These are phyloP conservation scores for Talaromyces atroroseus DNA, from an alignment of 2,329 filamentous ascomycete species.

Conservation along the genomic window DNA sequence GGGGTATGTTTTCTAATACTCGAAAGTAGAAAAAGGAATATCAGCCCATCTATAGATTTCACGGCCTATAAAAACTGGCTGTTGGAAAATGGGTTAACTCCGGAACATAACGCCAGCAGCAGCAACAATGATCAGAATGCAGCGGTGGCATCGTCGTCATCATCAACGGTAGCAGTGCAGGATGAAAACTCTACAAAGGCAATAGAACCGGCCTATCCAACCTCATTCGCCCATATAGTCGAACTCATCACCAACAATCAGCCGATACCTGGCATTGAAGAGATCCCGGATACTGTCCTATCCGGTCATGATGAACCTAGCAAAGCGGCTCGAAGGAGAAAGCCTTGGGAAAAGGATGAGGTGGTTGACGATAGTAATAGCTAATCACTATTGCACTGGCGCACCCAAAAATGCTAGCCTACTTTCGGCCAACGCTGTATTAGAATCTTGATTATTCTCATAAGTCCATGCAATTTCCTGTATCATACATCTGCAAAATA, in stretches of 20 bases:
- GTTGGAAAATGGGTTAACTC: neutral
- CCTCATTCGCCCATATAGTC: conserved; percentile 78
- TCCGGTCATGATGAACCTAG: conserved; percentile 60
- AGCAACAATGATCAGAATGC: neutral
- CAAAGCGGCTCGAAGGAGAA: conserved; percentile 51
- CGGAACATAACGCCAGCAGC: neutral
- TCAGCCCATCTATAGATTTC: conserved; percentile 54
- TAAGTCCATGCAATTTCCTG: neutral
- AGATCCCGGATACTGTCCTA: conserved; percentile 76
- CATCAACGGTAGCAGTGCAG: conserved; percentile 6
- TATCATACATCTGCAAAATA: conserved; percentile 13
- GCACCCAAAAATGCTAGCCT: neutral
- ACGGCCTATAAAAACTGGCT: conserved; percentile 63
- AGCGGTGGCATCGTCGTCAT: conserved; percentile 6
- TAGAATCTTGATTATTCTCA: neutral
- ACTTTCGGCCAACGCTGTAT: neutral
- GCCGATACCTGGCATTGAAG: conserved; percentile 77
- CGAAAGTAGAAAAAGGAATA: conserved; percentile 31
- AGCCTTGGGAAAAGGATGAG: conserved; percentile 71
- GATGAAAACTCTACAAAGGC: conserved; percentile 36
- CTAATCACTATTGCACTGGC: neutral
- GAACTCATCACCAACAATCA: conserved; percentile 77
- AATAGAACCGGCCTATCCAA: conserved; percentile 62
- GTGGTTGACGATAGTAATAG: neutral
- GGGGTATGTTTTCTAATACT: neutral